Conservation (phyloP, 257 asterid genomes). For the Solanum appendiculatum region DNA sequence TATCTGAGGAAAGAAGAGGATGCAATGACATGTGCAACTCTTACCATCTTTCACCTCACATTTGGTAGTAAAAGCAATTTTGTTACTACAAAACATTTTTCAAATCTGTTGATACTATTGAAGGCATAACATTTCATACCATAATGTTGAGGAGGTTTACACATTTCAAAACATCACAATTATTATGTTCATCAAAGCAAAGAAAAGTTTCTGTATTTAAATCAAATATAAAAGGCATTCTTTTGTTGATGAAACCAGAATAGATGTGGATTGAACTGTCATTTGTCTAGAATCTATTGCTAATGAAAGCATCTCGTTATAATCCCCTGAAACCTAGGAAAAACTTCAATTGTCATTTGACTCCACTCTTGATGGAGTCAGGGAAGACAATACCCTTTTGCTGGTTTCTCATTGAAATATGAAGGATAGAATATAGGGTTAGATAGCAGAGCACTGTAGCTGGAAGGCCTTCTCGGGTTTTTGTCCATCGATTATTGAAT, state of each 20-base stretch:
- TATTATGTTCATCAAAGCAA: background rate
- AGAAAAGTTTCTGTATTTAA: background rate
- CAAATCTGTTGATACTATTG: background rate
- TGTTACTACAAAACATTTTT: background rate
- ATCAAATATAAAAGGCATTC: background rate
- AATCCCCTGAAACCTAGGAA: background rate
- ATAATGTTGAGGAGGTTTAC: background rate
- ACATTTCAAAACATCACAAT: background rate
- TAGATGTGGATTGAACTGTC: background rate
- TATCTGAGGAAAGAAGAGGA: background rate
- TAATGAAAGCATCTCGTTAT: background rate
- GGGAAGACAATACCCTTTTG: background rate
- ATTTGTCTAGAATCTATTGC: background rate
- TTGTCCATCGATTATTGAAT: conserved; percentile 51
- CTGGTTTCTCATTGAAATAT: background rate
- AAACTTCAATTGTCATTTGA: too few species aligned
- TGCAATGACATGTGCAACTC: background rate
- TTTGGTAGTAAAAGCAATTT: background rate
- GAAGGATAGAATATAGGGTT: background rate
- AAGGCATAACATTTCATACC: background rate
- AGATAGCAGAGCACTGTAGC: conserved; percentile 26
- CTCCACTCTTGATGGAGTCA: background rate
- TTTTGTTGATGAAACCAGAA: background rate
- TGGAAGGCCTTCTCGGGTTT: conserved; percentile 55
- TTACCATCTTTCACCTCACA: background rate